Evolutionary conservation across 805 yeast species (phyloP), one percentile per base, ranked within the genome.

Genomic region (Saturnispora quitensis): DNA sequence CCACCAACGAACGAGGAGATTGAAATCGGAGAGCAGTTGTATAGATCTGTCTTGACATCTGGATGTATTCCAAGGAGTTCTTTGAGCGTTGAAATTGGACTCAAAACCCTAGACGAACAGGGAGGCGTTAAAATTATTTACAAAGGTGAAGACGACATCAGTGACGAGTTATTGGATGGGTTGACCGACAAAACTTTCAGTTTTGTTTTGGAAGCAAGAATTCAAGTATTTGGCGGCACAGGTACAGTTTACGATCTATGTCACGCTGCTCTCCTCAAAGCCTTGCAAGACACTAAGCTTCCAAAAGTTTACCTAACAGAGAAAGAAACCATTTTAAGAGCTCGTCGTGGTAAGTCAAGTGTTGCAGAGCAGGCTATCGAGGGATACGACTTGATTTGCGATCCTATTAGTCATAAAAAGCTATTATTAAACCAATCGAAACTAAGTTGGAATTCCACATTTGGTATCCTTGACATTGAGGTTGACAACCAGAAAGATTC

Each of bases 1-100:
- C 86, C 89, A 0, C 95, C 96, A 28, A 80, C 90, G 1, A 86
- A 82, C 58, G 96, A 89, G 67, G 96, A 89, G 63, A 86, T 85
- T 81, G 79, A 77, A 31, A 61, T 84, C 20, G 78, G 87, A 1
- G 95, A 87, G 63, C 71, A 71, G 53, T 59, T 86, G 24, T 80
- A 80, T 59, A 86, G 86, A 56, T 69, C 77, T 5, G 63, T 88
- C 5, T 66, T 77, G 45, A 81, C 80, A 55, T 77, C 86, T 12
- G 76, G 78, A 28, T 55, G 85, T 22, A 64, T 85, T 18, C 67
- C 76, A 2, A 68, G 70, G 43, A 63, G 74, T 25, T 74, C 85
- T 6, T 69, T 85, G 53, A 73, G 74, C 58, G 80, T 83, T n/a
- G 73, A 73, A 53, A 63, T 78, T 49, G 76, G 79, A 18, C 64